These are phyloP conservation scores for Pythium periplocum DNA, from an alignment of 352 stramenopile genomes.

Conservation along the genomic window DNA sequence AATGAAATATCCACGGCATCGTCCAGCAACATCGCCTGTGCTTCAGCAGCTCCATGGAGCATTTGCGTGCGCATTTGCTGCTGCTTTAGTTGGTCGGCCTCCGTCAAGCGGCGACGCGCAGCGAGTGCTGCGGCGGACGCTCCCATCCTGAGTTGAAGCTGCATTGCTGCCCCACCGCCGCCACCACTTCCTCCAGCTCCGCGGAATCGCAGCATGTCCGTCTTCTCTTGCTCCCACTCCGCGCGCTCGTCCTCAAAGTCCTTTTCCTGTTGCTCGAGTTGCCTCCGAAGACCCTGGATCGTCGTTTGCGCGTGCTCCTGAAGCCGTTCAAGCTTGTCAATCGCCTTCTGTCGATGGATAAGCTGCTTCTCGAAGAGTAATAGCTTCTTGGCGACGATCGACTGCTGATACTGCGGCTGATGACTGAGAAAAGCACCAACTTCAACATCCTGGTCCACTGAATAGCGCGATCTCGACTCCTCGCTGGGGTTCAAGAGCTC, in stretches of 20 bases:
- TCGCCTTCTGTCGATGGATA: constrained; percentile 27
- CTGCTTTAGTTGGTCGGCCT: constrained; percentile 34
- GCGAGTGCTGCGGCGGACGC: constrained; percentile 9
- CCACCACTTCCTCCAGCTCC: constrained; percentile 3
- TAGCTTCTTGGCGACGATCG: constrained; percentile 47
- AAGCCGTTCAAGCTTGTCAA: constrained; percentile 23
- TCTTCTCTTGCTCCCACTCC: constrained; percentile 66
- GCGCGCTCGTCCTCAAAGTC: constrained; percentile 44
- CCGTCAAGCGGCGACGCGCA: constrained; percentile 20
- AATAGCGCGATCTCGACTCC: too few relatives aligned
- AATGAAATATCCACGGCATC: constrained; percentile 1
- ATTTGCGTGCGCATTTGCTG: constrained; percentile 50
- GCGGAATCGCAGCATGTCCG: constrained; percentile 36
- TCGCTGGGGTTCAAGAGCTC: background rate
- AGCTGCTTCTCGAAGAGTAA: constrained; percentile 48
- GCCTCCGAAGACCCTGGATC: constrained; percentile 27
- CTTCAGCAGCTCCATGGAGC: constrained; percentile 46
- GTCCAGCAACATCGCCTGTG: constrained; percentile 46
- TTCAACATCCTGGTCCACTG: constrained; percentile 1
- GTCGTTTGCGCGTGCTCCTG: constrained; percentile 19
- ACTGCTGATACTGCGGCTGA: constrained; percentile 33
- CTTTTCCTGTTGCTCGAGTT: constrained; percentile 32
- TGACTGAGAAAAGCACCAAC: constrained; percentile 38
- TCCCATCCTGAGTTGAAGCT: constrained; percentile 23
- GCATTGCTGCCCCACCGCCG: constrained; percentile 6